Evolutionary conservation across 1,139 yeast genomes (phyloP), one percentile per base, ranked within the genome.

Genomic region (Geotrichum candidum): DNA sequence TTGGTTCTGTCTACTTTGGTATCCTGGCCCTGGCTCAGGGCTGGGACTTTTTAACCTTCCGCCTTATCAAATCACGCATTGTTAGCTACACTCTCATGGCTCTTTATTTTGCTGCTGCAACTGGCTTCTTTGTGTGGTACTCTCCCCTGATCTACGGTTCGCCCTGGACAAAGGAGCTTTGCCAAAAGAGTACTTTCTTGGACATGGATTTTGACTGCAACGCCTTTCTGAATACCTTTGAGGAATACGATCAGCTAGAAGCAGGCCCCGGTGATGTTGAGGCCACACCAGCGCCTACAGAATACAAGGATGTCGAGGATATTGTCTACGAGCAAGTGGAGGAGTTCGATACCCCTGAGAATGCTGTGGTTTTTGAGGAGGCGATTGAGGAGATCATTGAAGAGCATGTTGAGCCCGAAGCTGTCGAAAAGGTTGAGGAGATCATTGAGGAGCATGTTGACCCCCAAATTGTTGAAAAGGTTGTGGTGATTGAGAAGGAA

Each of bases 1-100:
- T 94, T 67, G 97, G 96, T 61, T 88, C 97, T 2, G 84, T 89
- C 59, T 94, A 91, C 77, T 92, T 94, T 75, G 96, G 94, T 54
- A 81, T 92, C 61, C 80, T 94, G 67, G 91, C 92, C 0, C 77
- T 94, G 64, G 94, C 95, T 33, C 97, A 91, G 73, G 80, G 84
- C 63, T 82, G 91, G 68, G 97, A 94, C 72, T 78, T 90, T 61
- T 65, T 88, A 59, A 78, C 69, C 10, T 57, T 61, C 45, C 64
- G 73, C 63, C 74, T 67, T 71, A 80, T 75, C 73, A 80, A 63
- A 72, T 77, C 71, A 78, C 77, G 70, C 81, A 76, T 66, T 35
- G 80, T 82, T 1, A 52, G 63, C 41, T 79, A 82, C 64, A 75
- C 73, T 2, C 51, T 84, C 15, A 75, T 87, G 52, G 80, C 74